A percentile compares a stretch with the other conserved stretches of the same genome.
Evolutionary conservation across 768 basidiomycete species (phyloP).

Genomic region (Tylopilus rubrobrunneus): DNA sequence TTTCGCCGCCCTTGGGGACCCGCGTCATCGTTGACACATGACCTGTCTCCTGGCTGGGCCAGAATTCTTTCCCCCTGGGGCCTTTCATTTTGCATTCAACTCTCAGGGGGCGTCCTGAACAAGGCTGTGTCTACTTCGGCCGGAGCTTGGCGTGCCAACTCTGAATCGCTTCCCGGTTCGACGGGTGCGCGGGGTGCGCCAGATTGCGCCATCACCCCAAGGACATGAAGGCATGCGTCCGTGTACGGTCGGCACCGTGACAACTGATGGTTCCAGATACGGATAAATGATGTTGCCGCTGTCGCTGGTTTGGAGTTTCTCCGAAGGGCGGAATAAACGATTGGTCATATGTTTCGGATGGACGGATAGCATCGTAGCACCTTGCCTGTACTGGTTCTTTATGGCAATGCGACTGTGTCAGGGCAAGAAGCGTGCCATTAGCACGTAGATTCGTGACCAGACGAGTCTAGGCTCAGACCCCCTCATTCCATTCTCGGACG

Average conservation of each 20-base stretch:
- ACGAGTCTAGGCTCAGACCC: no score
- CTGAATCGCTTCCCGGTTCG: not conserved
- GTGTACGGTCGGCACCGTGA: not conserved
- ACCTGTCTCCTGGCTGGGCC: no score
- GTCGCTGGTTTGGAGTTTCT: not conserved
- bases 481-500: no score
- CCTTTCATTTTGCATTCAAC: not conserved
- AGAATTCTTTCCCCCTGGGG: no score
- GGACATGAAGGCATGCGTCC: not conserved
- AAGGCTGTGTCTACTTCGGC: not conserved
- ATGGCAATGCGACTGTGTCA: not conserved
- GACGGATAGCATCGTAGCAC: not conserved
- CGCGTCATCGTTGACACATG: not conserved
- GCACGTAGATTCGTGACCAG: no score
- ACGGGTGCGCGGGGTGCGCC: not conserved
- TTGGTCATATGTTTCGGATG: not conserved
- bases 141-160: constrained; percentile 7
- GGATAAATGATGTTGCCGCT: not conserved
- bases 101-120: not conserved
- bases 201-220: no score
- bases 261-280: no score
- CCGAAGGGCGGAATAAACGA: not conserved
- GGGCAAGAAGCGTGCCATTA: no score
- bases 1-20: not conserved
- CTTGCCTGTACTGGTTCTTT: not conserved